Percentiles rank a stretch among this genome's conserved stretches.
These are phyloP conservation scores for Ophiocordyceps australis DNA, from an alignment of 2,329 filamentous ascomycete species.

Conservation along the genomic window DNA sequence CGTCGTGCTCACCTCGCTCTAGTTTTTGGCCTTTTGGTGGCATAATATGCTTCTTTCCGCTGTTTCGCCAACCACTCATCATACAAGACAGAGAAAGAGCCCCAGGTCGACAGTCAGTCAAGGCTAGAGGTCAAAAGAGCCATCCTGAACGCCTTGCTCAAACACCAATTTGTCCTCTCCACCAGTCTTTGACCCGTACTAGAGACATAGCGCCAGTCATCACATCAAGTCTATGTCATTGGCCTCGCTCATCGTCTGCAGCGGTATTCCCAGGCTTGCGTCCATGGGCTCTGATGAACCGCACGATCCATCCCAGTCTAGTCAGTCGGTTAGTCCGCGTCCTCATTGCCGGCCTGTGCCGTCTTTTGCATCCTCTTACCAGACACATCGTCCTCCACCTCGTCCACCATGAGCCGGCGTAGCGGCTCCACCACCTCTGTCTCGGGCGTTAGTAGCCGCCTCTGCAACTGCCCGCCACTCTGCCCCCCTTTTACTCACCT, in stretches of 20 bases:
- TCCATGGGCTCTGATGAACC: slow-evolving; percentile 37
- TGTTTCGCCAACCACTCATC: too few species aligned
- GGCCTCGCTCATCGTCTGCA: slow-evolving; percentile 21
- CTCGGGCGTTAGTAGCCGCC: slow-evolving; percentile 1
- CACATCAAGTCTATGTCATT: slow-evolving; percentile 14
- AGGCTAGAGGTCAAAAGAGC: too few species aligned
- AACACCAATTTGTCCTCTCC: not conserved
- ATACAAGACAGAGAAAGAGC: too few species aligned
- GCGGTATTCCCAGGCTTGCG: slow-evolving; percentile 25
- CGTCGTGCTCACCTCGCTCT: too few species aligned
- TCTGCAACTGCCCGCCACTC: not conserved
- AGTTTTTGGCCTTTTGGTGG: too few species aligned
- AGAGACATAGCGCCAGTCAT: slow-evolving; percentile 2
- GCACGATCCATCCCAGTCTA: slow-evolving; percentile 37
- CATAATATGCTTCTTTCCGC: too few species aligned
- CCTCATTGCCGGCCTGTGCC: too few species aligned
- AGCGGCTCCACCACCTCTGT: slow-evolving; percentile 27
- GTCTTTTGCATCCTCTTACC: slow-evolving; percentile 20
- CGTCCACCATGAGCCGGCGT: slow-evolving; percentile 33
- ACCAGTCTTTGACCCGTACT: not conserved
- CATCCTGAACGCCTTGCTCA: slow-evolving; percentile 3
- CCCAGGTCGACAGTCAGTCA: too few species aligned
- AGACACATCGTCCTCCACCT: slow-evolving; percentile 39
- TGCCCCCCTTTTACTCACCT: slow-evolving; percentile 7
- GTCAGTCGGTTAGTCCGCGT: not conserved